Evolutionary conservation across 106 monocot genomes (phyloP).

Genomic region (Iris macrosiphon): DNA sequence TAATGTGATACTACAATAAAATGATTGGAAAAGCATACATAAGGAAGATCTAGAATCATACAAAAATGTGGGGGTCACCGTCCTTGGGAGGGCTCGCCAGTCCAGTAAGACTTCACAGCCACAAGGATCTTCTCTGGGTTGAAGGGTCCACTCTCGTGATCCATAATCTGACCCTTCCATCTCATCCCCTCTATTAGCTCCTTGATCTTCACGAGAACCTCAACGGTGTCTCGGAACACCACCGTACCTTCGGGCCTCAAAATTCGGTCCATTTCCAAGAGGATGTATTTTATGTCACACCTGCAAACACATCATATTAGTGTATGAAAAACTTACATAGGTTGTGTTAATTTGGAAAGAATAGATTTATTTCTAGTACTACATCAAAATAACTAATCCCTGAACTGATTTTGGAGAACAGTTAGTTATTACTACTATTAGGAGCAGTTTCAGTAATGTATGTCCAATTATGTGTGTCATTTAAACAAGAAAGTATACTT

Average conservation of each 20-base stretch:
- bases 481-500: too few species aligned
- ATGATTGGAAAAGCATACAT: neutral
- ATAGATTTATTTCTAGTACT: too few species aligned
- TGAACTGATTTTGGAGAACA: too few species aligned
- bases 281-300: constrained; percentile 52
- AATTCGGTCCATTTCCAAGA: constrained; percentile 62
- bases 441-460: too few species aligned
- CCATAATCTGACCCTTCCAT: constrained; percentile 41
- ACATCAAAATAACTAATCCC: too few species aligned
- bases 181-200: constrained; percentile 39
- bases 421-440: too few species aligned
- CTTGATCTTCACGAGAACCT: constrained; percentile 42
- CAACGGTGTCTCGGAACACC: constrained; percentile 44
- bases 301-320: constrained; percentile 10
- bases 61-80: neutral
- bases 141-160: constrained; percentile 53
- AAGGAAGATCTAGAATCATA: too few species aligned
- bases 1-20: too few species aligned
- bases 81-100: constrained; percentile 21
- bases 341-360: too few species aligned
- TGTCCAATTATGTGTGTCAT: too few species aligned
- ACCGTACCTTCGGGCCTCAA: constrained; percentile 50
- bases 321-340: too few species aligned
- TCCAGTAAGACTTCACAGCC: constrained; percentile 55
- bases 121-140: constrained; percentile 58